Conservation (phyloP, 2,329 filamentous ascomycete genomes). For the Lasiodiplodia citricola region DNA sequence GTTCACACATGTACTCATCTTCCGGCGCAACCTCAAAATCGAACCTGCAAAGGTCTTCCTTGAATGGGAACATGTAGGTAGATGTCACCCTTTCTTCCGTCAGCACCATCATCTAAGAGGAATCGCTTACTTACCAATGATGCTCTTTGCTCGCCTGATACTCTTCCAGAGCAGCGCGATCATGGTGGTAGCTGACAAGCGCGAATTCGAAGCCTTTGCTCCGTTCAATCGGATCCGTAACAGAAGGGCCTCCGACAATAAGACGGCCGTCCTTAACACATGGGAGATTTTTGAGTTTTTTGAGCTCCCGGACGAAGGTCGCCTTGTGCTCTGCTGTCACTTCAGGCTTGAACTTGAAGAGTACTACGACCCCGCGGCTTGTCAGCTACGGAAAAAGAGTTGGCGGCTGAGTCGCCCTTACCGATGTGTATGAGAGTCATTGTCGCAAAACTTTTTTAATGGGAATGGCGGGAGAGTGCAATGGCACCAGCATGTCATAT, state of each 20-base stretch:
- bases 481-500: not conserved
- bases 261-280: constrained; percentile 57
- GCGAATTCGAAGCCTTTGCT: constrained; percentile 61
- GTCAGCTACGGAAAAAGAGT: not conserved
- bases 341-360: constrained; percentile 33
- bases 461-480: not conserved
- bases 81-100: constrained; percentile 54
- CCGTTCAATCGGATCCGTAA: constrained; percentile 58
- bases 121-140: constrained; percentile 45
- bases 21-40: constrained; percentile 59
- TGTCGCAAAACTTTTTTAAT: not conserved
- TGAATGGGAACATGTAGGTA: constrained; percentile 58
- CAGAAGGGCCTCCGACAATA: constrained; percentile 58
- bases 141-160: constrained; percentile 62
- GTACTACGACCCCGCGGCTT: constrained; percentile 23
- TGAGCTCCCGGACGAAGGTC: constrained; percentile 55
- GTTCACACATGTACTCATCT: constrained; percentile 37
- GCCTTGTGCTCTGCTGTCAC: constrained; percentile 50
- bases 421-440: constrained; percentile 21
- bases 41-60: constrained; percentile 59
- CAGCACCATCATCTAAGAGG: not conserved
- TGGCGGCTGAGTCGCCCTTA: not conserved
- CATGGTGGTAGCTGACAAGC: constrained; percentile 58
- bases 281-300: constrained; percentile 54
- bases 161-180: constrained; percentile 52